phyloP scores from a whole-genome alignment of 495 filamentous ascomycete genomes.

The Penicillium subrubescens region DNA sequence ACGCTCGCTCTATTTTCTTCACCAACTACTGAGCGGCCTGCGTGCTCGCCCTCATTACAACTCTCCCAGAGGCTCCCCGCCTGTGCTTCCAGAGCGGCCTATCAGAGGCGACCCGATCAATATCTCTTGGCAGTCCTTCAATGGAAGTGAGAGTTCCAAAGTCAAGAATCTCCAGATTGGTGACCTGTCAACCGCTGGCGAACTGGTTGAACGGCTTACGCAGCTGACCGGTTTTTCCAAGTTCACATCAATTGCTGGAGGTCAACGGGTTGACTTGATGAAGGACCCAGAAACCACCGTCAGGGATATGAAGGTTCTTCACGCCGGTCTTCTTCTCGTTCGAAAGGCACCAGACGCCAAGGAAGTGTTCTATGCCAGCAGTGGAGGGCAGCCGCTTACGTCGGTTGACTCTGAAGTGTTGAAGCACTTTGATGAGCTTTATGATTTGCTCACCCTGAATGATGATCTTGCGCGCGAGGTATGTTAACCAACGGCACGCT shows the following conservation, averaged over 20 bases:
- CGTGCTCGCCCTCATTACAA: slow-evolving; percentile 56
- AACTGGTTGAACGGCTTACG: slow-evolving; percentile 63
- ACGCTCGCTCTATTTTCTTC: slow-evolving; percentile 63
- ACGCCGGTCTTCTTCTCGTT: slow-evolving; percentile 63
- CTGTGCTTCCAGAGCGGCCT: slow-evolving; percentile 41
- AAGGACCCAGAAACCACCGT: slow-evolving; percentile 41
- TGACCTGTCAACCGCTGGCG: slow-evolving; percentile 67
- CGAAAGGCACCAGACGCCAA: slow-evolving; percentile 44
- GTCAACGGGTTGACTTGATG: slow-evolving; percentile 50
- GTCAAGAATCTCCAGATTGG: slow-evolving; percentile 64
- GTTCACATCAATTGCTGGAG: slow-evolving; percentile 57
- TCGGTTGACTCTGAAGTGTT: slow-evolving; percentile 74
- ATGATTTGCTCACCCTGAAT: slow-evolving; percentile 75
- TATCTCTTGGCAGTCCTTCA: slow-evolving; percentile 74
- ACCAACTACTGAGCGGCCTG: slow-evolving; percentile 57
- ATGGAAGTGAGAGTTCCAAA: slow-evolving; percentile 56
- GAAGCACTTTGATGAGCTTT: slow-evolving; percentile 83
- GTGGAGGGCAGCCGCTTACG: slow-evolving; percentile 39
- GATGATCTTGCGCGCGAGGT: slow-evolving; percentile 72
- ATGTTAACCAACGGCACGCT: slow-evolving; percentile 9
- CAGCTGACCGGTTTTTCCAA: slow-evolving; percentile 71
- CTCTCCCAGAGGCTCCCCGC: slow-evolving; percentile 43
- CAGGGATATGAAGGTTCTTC: slow-evolving; percentile 44
- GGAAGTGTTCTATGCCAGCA: slow-evolving; percentile 24
- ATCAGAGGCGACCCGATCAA: slow-evolving; percentile 61